phyloP scores from a whole-genome alignment of 148 eudicot genomes.

The Fallopia convolvulus region DNA sequence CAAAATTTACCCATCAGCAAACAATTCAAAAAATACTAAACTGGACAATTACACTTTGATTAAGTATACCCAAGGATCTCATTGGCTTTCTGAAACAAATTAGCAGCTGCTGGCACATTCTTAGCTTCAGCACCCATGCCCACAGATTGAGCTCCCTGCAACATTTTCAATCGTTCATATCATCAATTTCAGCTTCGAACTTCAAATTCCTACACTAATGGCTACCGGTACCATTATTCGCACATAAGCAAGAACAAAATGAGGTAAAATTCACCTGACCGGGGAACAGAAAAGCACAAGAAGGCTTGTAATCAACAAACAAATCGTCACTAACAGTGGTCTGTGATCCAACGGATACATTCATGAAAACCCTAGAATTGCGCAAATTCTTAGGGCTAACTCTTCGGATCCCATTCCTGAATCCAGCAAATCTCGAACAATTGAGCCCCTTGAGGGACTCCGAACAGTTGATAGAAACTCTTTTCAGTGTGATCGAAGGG shows the following conservation, averaged over 20 bases:
- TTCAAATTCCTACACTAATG: not conserved
- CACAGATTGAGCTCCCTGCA: constrained; percentile 92
- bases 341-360: constrained; percentile 56
- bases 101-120: constrained; percentile 85
- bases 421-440: constrained; percentile 26
- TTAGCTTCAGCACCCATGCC: constrained; percentile 90
- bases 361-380: constrained; percentile 54
- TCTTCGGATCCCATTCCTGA: constrained; percentile 32
- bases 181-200: not conserved
- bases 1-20: not conserved
- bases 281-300: constrained; percentile 74
- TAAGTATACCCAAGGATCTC: constrained; percentile 67
- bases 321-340: constrained; percentile 42
- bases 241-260: not conserved
- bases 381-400: constrained; percentile 24
- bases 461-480: constrained; percentile 17
- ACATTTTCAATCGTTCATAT: not conserved
- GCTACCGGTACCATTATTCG: not conserved
- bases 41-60: not conserved
- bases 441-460: constrained; percentile 5
- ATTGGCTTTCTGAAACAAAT: constrained; percentile 77
- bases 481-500: constrained; percentile 41
- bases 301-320: constrained; percentile 62
- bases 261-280: constrained; percentile 53
- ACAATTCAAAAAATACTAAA: not conserved